phyloP scores from a whole-genome alignment of 352 stramenopile species.

The Phytophthora citrophthora region DNA sequence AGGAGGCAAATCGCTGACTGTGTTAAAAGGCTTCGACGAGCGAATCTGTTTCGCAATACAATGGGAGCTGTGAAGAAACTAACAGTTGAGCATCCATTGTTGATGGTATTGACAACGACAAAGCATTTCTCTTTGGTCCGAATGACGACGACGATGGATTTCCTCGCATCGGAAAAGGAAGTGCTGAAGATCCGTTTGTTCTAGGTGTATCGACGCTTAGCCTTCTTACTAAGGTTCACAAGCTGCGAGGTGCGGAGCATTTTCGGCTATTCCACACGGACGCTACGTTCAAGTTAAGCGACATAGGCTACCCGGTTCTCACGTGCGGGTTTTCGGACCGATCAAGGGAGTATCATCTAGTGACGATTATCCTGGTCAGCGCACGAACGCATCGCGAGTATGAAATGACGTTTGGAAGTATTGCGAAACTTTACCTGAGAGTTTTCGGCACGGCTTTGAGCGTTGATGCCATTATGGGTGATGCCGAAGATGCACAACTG shows the following conservation, averaged over 20 bases:
- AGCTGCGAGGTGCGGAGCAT: neutral
- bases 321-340: constrained; percentile 5
- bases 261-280: constrained; percentile 7
- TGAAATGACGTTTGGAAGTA: neutral
- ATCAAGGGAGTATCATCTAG: neutral
- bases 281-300: neutral
- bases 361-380: neutral
- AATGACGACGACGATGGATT: neutral
- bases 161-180: neutral
- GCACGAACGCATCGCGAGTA: constrained; percentile 1
- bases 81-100: neutral
- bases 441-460: neutral
- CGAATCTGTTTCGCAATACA: neutral
- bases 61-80: neutral
- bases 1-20: neutral
- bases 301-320: constrained; percentile 4
- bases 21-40: neutral
- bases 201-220: neutral
- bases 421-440: neutral
- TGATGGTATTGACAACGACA: neutral
- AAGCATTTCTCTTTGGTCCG: constrained; percentile 3
- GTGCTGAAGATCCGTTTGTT: constrained; percentile 1
- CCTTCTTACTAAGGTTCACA: neutral
- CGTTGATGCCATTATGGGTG: neutral
- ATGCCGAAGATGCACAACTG: constrained; percentile 1